These are phyloP conservation scores for Neolecta irregularis DNA, from an alignment of 1,139 yeast genomes.

Conservation along the genomic window DNA sequence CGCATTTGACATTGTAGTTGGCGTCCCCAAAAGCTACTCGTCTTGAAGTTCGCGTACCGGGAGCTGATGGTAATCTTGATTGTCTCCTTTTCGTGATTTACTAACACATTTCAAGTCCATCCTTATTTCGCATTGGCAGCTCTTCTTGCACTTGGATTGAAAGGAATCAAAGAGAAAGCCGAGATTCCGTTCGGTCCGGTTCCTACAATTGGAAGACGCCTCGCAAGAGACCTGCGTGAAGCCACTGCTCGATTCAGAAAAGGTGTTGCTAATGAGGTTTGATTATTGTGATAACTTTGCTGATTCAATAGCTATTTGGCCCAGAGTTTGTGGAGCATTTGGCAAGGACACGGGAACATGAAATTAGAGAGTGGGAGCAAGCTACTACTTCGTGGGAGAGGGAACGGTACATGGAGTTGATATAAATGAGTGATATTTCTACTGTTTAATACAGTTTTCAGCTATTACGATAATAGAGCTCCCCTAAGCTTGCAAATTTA, in stretches of 20 bases:
- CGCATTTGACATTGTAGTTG: too few species aligned
- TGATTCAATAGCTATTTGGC: constrained; percentile 26
- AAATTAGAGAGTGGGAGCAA: constrained; percentile 22
- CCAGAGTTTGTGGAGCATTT: constrained; percentile 26
- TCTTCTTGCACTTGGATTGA: constrained; percentile 23
- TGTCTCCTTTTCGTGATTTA: too few species aligned
- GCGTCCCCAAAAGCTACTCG: constrained; percentile 23
- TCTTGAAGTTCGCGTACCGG: constrained; percentile 27
- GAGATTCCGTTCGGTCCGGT: constrained; percentile 23
- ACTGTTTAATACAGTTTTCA: too few species aligned
- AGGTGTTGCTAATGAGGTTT: too few species aligned
- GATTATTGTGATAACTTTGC: constrained; percentile 17
- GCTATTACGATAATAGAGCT: too few species aligned
- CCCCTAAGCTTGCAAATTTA: too few species aligned
- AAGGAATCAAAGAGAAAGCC: constrained; percentile 23
- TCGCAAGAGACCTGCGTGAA: constrained; percentile 21
- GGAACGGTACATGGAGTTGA: constrained; percentile 24
- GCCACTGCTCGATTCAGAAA: constrained; percentile 23
- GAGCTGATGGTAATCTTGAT: too few species aligned
- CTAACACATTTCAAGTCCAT: too few species aligned
- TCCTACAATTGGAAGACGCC: constrained; percentile 14
- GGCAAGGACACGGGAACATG: constrained; percentile 24
- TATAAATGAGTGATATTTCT: too few species aligned
- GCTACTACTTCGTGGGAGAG: constrained; percentile 28
- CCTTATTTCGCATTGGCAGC: constrained; percentile 27